Evolutionary conservation across 2,329 filamentous ascomycete genomes (phyloP).

Genomic region (Coccinonectria pachysandricola): DNA sequence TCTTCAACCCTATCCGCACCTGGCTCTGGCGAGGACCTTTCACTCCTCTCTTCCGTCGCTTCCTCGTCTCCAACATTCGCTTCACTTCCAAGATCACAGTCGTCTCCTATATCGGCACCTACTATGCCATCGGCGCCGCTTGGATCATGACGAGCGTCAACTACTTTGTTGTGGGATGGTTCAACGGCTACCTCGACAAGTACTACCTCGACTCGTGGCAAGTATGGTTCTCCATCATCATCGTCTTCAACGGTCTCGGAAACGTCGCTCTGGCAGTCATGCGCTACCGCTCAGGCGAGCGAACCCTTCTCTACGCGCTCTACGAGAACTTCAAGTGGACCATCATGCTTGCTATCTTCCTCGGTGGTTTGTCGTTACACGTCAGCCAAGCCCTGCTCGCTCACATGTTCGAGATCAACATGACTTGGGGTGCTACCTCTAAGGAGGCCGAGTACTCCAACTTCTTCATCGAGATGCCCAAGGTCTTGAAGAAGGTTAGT

Average conservation of each 20-base stretch:
- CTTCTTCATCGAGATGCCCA: slow-evolving; percentile 77
- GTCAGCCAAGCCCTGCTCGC: slow-evolving; percentile 68
- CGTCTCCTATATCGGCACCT: slow-evolving; percentile 68
- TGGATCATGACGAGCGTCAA: slow-evolving; percentile 65
- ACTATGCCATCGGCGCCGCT: slow-evolving; percentile 67
- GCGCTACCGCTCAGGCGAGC: slow-evolving; percentile 60
- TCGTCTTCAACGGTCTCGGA: slow-evolving; percentile 67
- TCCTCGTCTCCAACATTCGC: slow-evolving; percentile 63
- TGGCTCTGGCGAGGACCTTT: slow-evolving; percentile 69
- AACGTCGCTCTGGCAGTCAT: slow-evolving; percentile 63
- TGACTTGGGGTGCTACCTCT: slow-evolving; percentile 75
- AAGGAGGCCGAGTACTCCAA: slow-evolving; percentile 75
- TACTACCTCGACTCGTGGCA: slow-evolving; percentile 73
- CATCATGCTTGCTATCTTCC: slow-evolving; percentile 64
- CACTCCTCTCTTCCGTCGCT: slow-evolving; percentile 66
- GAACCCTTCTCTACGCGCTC: slow-evolving; percentile 44
- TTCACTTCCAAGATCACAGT: slow-evolving; percentile 69
- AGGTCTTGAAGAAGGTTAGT: slow-evolving; percentile 66
- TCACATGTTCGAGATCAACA: slow-evolving; percentile 79
- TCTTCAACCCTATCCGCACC: slow-evolving; percentile 67
- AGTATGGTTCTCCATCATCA: slow-evolving; percentile 71
- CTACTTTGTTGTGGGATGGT: slow-evolving; percentile 70
- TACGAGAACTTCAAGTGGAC: slow-evolving; percentile 66
- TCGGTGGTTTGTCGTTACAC: slow-evolving; percentile 73
- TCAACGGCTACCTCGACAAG: slow-evolving; percentile 66